phyloP scores from a whole-genome alignment of 305 asterid genomes.

The Lippia alba region DNA sequence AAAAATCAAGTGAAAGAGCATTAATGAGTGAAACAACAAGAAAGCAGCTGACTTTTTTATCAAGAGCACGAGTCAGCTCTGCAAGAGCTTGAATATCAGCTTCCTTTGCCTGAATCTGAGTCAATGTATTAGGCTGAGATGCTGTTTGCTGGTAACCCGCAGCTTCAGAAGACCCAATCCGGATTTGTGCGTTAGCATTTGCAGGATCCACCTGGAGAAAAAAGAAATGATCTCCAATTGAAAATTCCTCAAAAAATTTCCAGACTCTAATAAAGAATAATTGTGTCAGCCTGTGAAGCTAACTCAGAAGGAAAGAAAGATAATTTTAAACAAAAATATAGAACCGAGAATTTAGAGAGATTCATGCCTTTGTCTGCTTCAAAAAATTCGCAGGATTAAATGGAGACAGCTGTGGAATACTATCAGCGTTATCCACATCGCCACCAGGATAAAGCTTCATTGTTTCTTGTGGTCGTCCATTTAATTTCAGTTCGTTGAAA shows the following conservation, averaged over 20 bases:
- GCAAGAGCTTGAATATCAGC: conserved; percentile 93
- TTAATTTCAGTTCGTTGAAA: conserved; percentile 53
- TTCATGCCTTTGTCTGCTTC: conserved; percentile 65
- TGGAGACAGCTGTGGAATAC: conserved; percentile 54
- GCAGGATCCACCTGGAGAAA: conserved; percentile 58
- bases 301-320: conserved; percentile 20
- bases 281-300: conserved; percentile 18
- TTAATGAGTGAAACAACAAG: conserved; percentile 6
- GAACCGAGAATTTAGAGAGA: conserved; percentile 31
- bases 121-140: conserved; percentile 48
- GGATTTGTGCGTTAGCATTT: conserved; percentile 47
- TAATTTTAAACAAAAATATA: not conserved
- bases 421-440: conserved; percentile 47
- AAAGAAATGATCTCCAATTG: not conserved
- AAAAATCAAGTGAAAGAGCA: conserved; percentile 17
- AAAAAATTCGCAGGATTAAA: conserved; percentile 52
- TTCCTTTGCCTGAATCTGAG: conserved; percentile 78
- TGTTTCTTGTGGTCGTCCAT: conserved; percentile 56
- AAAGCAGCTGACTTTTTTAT: conserved; percentile 70
- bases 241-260: not conserved
- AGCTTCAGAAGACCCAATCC: conserved; percentile 47
- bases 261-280: not conserved
- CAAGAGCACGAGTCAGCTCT: conserved; percentile 82
- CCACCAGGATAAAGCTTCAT: conserved; percentile 60
- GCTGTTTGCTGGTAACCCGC: conserved; percentile 47